phyloP scores from a whole-genome alignment of 1,284 basidiomycete species.

The Ganoderma multipileum region DNA sequence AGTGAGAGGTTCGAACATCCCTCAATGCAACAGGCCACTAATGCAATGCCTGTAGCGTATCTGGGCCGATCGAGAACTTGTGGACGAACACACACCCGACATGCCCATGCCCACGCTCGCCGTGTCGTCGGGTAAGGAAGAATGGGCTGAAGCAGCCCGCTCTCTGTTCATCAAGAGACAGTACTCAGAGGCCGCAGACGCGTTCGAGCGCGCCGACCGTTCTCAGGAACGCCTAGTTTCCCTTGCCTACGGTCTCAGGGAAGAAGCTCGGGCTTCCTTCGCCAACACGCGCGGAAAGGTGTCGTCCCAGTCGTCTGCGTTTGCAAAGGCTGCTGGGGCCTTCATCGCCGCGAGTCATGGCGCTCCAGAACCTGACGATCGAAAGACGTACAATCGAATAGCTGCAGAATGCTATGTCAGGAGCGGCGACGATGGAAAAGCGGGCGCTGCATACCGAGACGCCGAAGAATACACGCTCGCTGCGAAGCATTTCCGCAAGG shows the following conservation, averaged over 20 bases:
- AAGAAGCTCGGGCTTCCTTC: constrained; percentile 42
- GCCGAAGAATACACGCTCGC: constrained; percentile 49
- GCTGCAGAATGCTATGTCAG: constrained; percentile 61
- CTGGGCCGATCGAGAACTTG: constrained; percentile 51
- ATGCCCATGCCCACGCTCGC: constrained; percentile 54
- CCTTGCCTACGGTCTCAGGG: constrained; percentile 51
- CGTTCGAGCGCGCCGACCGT: constrained; percentile 61
- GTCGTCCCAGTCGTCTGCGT: constrained; percentile 42
- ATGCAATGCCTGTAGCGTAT: constrained; percentile 45
- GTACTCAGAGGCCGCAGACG: constrained; percentile 66
- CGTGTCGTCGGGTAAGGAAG: constrained; percentile 40
- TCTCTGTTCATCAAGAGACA: constrained; percentile 59
- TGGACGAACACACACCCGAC: constrained; percentile 50
- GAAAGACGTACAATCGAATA: constrained; percentile 49
- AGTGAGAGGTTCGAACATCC: constrained; percentile 42
- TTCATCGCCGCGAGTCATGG: constrained; percentile 46
- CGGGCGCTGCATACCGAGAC: constrained; percentile 32
- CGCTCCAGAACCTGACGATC: constrained; percentile 38
- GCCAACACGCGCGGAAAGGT: background rate
- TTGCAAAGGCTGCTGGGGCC: constrained; percentile 51
- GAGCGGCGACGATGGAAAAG: constrained; percentile 47
- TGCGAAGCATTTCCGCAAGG: constrained; percentile 54
- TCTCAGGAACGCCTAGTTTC: constrained; percentile 53
- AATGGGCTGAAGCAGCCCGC: constrained; percentile 61
- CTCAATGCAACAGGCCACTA: background rate